Percentiles rank a stretch among this genome's conserved stretches.
phyloP scores from a whole-genome alignment of 139 green algal species.

The Diplosphaera chodatii region DNA sequence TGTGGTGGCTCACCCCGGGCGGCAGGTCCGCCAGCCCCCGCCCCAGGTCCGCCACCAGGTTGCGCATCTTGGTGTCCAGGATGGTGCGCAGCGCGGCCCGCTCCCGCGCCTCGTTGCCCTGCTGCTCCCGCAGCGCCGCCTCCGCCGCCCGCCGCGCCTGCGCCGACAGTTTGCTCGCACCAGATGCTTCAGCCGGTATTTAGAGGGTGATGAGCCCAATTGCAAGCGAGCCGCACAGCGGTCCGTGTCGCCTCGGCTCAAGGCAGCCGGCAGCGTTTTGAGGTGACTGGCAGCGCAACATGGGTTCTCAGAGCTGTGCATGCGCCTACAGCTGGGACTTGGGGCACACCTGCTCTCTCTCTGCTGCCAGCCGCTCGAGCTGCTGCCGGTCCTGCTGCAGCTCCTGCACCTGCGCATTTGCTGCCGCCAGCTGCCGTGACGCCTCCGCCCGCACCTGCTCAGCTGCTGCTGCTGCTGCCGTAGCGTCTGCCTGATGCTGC shows the following conservation, averaged over 20 bases:
- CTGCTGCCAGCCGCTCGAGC: neutral
- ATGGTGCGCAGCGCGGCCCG: conserved; percentile 70
- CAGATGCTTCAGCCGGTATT: no score
- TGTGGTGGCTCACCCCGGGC: conserved; percentile 13
- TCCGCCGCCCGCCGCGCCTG: conserved; percentile 10
- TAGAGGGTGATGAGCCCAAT: no score
- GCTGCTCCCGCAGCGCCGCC: conserved; percentile 21
- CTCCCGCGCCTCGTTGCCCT: conserved; percentile 45
- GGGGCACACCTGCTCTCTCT: neutral
- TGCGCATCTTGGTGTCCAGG: conserved; percentile 62
- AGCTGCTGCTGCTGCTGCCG: no score
- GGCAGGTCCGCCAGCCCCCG: conserved; percentile 29
- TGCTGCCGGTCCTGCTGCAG: conserved; percentile 4
- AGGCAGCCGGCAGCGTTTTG: no score
- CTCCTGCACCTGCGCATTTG: neutral
- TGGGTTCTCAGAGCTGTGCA: no score
- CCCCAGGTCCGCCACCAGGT: conserved; percentile 46
- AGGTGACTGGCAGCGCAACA: no score
- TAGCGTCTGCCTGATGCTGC: no score
- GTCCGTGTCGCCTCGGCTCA: no score
- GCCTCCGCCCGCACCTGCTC: neutral
- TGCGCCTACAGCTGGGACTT: no score
- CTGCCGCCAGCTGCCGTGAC: conserved; percentile 2
- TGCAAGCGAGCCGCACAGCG: no score
- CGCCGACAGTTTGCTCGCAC: no score